Evolutionary conservation across 2,329 filamentous ascomycete genomes (phyloP), one percentile per base, ranked within the genome.

Genomic region (Sarocladium oryzae): DNA sequence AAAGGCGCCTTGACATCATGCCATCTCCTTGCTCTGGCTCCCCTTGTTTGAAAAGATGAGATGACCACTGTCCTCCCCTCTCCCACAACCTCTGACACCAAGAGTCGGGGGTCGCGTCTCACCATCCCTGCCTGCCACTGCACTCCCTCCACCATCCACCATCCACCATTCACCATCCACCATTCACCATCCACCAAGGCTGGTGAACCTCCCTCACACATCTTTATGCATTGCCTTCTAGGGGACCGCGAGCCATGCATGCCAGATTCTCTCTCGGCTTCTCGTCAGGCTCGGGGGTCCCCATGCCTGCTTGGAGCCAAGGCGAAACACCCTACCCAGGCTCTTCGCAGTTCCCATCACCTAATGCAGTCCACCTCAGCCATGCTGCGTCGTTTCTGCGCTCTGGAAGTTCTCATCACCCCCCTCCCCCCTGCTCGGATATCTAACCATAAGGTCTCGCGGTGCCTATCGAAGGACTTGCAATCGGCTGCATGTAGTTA

Each of bases 21-120:
- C 43, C 43, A 48, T 48, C 26, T 15, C 24, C 24, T 11, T 45
- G 40, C n/a, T 26, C 24, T 26, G 2, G 35, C 62, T 1, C 53
- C 62, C 61, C 2, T 57, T 55, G 4, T 66, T 65, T 23, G 65
- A 66, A 32, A 52, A 63, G 24, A 65, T 64, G 15, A 55, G 56
- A 13, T 54, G 49, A 51, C 33, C 28, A 28, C 46, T 18, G 33
- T 32, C 16, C 16, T n/a, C 45, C 21, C 3, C 46, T 24, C 18
- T 16, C 16, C 32, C 24, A 30, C 33, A 36, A 32, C 28, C 46
- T 49, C 46, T 11, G 46, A 49, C 46, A 26, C 20, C 33, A 37
- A 49, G 8, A 26, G 46, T 49, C 46, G 46, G 46, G 45, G 46
- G 46, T 43, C 46, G 32, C 32, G 46, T 49, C 46, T 49, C 46